Evolutionary conservation across 331 rosid species (phyloP).

Genomic region (Rhamnella rubrinervis): DNA sequence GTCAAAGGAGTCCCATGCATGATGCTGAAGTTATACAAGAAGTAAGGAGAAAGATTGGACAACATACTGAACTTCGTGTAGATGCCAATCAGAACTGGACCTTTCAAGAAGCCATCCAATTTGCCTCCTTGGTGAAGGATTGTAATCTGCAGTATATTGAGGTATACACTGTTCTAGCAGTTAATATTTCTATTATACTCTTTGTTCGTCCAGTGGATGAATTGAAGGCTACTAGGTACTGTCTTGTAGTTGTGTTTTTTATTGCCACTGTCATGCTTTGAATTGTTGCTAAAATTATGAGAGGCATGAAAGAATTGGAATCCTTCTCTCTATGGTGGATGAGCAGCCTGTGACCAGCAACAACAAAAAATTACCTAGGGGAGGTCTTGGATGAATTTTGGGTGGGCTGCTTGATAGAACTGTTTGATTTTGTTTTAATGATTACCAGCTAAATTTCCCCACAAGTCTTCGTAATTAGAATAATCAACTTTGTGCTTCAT

Average conservation of each 20-base stretch:
- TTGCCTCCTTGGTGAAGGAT: conserved; percentile 73
- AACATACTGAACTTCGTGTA: conserved; percentile 64
- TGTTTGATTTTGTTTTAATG: no score
- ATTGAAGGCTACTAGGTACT: not conserved
- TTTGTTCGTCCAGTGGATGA: not conserved
- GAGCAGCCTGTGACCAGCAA: no score
- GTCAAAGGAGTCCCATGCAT: conserved; percentile 58
- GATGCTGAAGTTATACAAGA: conserved; percentile 70
- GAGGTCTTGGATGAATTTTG: no score
- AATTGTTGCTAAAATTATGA: no score
- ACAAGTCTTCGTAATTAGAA: not conserved
- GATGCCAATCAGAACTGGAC: conserved; percentile 95
- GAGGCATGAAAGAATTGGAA: no score
- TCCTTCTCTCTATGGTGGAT: no score
- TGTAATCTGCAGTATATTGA: conserved; percentile 82
- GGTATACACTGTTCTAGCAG: conserved; percentile 37
- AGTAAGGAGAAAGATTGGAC: conserved; percentile 78
- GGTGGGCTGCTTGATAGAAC: no score
- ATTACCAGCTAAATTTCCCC: no score
- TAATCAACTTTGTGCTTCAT: not conserved
- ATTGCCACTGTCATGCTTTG: no score
- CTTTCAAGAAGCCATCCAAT: conserved; percentile 76
- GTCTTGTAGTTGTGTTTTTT: no score
- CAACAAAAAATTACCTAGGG: no score
- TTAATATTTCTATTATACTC: not conserved